These are phyloP conservation scores for Nemania abortiva DNA, from an alignment of 2,329 filamentous ascomycete genomes.

Conservation along the genomic window DNA sequence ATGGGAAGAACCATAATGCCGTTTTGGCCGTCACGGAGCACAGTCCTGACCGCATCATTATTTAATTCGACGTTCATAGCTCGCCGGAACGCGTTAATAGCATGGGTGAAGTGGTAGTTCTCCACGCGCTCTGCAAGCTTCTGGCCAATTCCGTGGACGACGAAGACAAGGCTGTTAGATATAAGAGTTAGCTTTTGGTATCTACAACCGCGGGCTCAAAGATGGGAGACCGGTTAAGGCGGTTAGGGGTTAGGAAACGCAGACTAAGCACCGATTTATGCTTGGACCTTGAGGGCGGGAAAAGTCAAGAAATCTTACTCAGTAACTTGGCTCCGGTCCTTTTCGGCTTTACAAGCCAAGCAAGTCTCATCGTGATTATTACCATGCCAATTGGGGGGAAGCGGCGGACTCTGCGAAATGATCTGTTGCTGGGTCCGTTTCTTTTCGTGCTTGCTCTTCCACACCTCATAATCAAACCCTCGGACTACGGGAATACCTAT, in stretches of 20 bases:
- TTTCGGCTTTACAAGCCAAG: slow-evolving; percentile 72
- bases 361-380: slow-evolving; percentile 54
- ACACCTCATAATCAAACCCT: slow-evolving; percentile 83
- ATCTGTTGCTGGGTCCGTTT: slow-evolving; percentile 52
- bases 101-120: slow-evolving; percentile 96
- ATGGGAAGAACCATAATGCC: slow-evolving; percentile 94
- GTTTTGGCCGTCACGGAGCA: slow-evolving; percentile 81
- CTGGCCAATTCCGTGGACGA: slow-evolving; percentile 96
- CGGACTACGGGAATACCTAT: slow-evolving; percentile 90
- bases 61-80: slow-evolving; percentile 87
- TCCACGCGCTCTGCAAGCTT: slow-evolving; percentile 95
- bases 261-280: background rate
- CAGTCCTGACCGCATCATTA: slow-evolving; percentile 77
- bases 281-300: background rate
- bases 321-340: slow-evolving; percentile 76
- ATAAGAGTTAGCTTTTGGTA: slow-evolving; percentile 11
- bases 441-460: slow-evolving; percentile 77
- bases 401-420: slow-evolving; percentile 43
- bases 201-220: background rate
- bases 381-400: slow-evolving; percentile 47
- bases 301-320: slow-evolving; percentile 59
- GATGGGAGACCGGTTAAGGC: background rate
- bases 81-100: slow-evolving; percentile 89
- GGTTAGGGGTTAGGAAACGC: background rate
- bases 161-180: slow-evolving; percentile 72